A percentile compares a stretch with the other conserved stretches of the same genome.
phyloP scores from a whole-genome alignment of 306 rosid genomes.

The Trichosanthes cucumerina region DNA sequence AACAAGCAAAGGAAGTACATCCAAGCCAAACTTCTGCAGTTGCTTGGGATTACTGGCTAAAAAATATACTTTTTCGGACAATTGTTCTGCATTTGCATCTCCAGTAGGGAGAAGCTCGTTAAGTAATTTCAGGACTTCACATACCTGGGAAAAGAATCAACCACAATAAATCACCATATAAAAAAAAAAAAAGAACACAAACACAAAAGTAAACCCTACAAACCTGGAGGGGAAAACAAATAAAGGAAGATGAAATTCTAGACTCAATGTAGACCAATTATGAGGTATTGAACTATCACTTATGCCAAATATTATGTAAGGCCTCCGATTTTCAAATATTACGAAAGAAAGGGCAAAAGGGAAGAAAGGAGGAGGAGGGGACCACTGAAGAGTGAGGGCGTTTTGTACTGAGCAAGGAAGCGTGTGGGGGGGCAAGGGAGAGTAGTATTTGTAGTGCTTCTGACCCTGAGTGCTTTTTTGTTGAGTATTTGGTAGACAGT shows the following conservation, averaged over 20 bases:
- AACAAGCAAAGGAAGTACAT: slow-evolving; percentile 70
- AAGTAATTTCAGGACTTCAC: slow-evolving; percentile 75
- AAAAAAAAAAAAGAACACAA: not conserved
- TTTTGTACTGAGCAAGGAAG: too few relatives aligned
- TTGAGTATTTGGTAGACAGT: too few relatives aligned
- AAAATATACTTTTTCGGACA: slow-evolving; percentile 48
- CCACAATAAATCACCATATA: not conserved
- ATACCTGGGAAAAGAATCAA: slow-evolving; percentile 26
- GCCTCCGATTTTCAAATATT: too few relatives aligned
- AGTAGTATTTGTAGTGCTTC: too few relatives aligned
- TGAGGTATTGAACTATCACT: not conserved
- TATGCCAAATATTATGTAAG: not conserved
- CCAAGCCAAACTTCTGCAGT: slow-evolving; percentile 63
- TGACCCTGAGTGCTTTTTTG: too few relatives aligned
- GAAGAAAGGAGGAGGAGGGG: too few relatives aligned
- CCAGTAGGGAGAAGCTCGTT: slow-evolving; percentile 75
- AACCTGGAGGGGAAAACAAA: not conserved
- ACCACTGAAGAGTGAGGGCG: too few relatives aligned
- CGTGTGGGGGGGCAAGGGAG: too few relatives aligned
- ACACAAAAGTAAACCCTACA: not conserved
- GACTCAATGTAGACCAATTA: not conserved
- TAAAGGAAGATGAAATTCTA: not conserved
- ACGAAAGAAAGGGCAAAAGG: too few relatives aligned
- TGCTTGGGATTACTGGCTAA: slow-evolving; percentile 45
- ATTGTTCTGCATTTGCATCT: slow-evolving; percentile 46